Conservation (phyloP, 2,329 filamentous ascomycete species). For the Paraphoma sp. region DNA sequence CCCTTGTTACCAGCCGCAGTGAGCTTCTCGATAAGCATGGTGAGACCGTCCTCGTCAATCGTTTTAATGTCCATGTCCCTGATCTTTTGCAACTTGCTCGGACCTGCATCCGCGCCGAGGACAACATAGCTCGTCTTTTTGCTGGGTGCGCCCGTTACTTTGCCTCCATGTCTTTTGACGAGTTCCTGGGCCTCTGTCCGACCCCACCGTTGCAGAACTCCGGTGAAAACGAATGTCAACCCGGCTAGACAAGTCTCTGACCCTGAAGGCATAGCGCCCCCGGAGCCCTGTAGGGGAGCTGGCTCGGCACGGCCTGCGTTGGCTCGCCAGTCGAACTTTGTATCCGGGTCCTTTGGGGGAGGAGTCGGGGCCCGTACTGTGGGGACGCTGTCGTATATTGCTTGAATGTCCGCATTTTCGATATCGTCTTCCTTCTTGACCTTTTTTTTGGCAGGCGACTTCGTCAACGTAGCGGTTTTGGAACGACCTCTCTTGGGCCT, state of each 20-base stretch:
- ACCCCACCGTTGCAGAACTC: conserved; percentile 78
- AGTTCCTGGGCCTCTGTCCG: conserved; percentile 85
- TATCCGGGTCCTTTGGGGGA: conserved; percentile 69
- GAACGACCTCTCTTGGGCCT: conserved; percentile 63
- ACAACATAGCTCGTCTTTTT: conserved; percentile 95
- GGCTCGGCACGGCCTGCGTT: conserved; percentile 65
- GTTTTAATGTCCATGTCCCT: conserved; percentile 80
- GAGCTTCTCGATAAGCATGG: conserved; percentile 79
- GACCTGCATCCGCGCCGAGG: conserved; percentile 87
- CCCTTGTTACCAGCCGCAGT: conserved; percentile 79
- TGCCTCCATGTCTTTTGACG: conserved; percentile 93
- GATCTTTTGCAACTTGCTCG: conserved; percentile 91
- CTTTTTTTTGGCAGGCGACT: conserved; percentile 63
- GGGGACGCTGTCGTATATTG: conserved; percentile 87
- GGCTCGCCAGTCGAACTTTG: conserved; percentile 80
- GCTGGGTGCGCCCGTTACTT: conserved; percentile 83
- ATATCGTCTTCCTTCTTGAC: conserved; percentile 70
- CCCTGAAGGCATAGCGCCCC: conserved; percentile 76
- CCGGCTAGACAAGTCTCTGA: conserved; percentile 89
- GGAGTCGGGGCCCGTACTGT: conserved; percentile 84
- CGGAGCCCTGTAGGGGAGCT: conserved; percentile 67
- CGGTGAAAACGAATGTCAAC: conserved; percentile 93
- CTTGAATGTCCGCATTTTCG: conserved; percentile 76
- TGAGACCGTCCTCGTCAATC: conserved; percentile 91
- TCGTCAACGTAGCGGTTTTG: conserved; percentile 50